phyloP scores from a whole-genome alignment of 2,329 filamentous ascomycete genomes.

The Aaosphaeria pasadenensis region DNA sequence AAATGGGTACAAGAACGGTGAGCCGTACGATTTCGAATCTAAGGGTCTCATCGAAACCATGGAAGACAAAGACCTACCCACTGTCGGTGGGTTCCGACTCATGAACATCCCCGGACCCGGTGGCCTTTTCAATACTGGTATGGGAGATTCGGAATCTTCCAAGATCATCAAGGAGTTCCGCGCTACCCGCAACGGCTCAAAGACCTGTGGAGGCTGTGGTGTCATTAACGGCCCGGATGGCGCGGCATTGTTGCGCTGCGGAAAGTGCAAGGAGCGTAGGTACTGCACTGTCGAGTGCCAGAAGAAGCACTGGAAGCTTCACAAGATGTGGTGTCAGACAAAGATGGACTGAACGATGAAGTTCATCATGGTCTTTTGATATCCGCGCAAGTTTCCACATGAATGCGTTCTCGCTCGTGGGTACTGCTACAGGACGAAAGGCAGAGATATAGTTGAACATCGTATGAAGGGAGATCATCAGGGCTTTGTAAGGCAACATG shows the following conservation, averaged over 20 bases:
- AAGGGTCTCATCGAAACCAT: slow-evolving; percentile 10
- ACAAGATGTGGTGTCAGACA: no score
- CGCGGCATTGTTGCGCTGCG: slow-evolving; percentile 17
- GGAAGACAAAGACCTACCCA: not conserved
- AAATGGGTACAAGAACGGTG: slow-evolving; percentile 11
- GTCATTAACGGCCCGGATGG: not conserved
- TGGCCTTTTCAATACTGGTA: slow-evolving; percentile 12
- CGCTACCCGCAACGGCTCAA: slow-evolving; percentile 9
- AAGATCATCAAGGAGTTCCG: slow-evolving; percentile 17
- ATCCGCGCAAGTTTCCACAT: no score
- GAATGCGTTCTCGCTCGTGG: no score
- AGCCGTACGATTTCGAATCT: slow-evolving; percentile 16
- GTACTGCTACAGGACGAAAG: no score
- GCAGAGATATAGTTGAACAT: no score
- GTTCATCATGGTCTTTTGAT: no score
- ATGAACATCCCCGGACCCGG: slow-evolving; percentile 14
- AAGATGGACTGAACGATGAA: no score
- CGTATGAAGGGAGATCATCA: no score
- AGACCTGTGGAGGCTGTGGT: slow-evolving; percentile 13
- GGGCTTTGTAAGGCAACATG: no score
- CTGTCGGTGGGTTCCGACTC: not conserved
- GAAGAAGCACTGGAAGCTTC: no score
- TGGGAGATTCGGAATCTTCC: slow-evolving; percentile 8
- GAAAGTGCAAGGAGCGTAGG: slow-evolving; percentile 19
- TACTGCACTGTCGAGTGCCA: no score